These are phyloP conservation scores for Berberis thunbergii DNA, from an alignment of 164 flowering plant species.

Conservation along the genomic window DNA sequence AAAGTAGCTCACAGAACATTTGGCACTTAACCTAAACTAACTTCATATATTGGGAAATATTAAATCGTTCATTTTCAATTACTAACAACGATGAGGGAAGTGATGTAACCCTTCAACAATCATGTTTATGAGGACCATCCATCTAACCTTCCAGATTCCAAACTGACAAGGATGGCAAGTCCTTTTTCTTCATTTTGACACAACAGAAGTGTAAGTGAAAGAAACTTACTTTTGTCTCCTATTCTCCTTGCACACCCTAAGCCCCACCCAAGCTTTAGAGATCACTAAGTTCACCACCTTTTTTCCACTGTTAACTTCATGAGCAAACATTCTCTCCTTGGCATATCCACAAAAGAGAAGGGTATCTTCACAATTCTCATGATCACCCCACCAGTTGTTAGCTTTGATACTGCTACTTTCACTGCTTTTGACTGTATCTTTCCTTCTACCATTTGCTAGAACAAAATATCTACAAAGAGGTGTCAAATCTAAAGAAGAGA, in stretches of 20 bases:
- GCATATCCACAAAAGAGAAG: background rate
- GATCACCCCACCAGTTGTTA: background rate
- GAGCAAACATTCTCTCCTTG: background rate
- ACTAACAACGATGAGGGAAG: too few relatives aligned
- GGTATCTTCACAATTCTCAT: background rate
- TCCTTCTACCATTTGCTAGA: background rate
- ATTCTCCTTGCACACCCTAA: background rate
- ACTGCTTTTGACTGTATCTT: background rate
- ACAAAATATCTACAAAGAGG: background rate
- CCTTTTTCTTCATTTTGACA: constrained; percentile 1
- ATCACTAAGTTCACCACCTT: background rate
- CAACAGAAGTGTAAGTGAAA: constrained; percentile 1
- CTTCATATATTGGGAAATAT: too few relatives aligned
- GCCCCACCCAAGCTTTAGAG: constrained; percentile 1
- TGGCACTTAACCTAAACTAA: too few relatives aligned
- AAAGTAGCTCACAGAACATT: too few relatives aligned
- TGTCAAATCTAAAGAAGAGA: background rate
- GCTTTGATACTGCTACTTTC: background rate
- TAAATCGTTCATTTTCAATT: too few relatives aligned
- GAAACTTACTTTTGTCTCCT: background rate
- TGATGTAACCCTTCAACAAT: background rate
- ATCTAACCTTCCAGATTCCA: background rate
- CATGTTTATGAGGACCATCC: background rate
- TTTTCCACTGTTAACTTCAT: background rate
- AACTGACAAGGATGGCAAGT: background rate